phyloP scores from a whole-genome alignment of 2,329 filamentous ascomycete genomes.

The Fusarium pseudograminearum region DNA sequence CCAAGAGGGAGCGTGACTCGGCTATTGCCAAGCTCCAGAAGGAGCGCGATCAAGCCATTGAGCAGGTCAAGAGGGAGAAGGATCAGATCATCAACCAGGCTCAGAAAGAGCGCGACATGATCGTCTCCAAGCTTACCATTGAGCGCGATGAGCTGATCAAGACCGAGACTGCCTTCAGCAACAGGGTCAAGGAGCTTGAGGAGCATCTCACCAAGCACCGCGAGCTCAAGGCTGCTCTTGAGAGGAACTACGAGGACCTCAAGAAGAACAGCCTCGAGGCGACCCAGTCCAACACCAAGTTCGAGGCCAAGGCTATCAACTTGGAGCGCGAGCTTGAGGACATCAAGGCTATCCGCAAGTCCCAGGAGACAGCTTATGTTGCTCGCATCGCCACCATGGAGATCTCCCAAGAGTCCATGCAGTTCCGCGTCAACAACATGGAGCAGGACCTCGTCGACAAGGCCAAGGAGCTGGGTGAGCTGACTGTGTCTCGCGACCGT shows the following conservation, averaged over 20 bases:
- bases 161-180: conserved; percentile 38
- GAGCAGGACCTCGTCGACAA: conserved; percentile 44
- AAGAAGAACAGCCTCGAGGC: conserved; percentile 40
- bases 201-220: conserved; percentile 43
- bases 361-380: conserved; percentile 44
- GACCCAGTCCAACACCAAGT: conserved; percentile 27
- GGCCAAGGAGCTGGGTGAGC: conserved; percentile 41
- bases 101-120: conserved; percentile 39
- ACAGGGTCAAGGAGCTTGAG: conserved; percentile 47
- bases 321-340: conserved; percentile 46
- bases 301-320: conserved; percentile 46
- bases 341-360: conserved; percentile 43
- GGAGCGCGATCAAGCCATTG: conserved; percentile 41
- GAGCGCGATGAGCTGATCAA: conserved; percentile 44
- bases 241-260: conserved; percentile 46
- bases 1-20: conserved; percentile 44
- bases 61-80: conserved; percentile 38
- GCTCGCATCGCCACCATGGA: conserved; percentile 46
- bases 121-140: conserved; percentile 38
- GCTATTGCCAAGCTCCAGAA: conserved; percentile 37
- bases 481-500: conserved; percentile 44
- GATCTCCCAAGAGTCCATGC: conserved; percentile 47
- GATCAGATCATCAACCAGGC: conserved; percentile 38
- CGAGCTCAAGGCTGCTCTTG: conserved; percentile 45
- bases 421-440: conserved; percentile 43